Evolutionary conservation across 345 rosid species (phyloP), one percentile per base, ranked within the genome.

Genomic region (Cardiospermum halicacabum): DNA sequence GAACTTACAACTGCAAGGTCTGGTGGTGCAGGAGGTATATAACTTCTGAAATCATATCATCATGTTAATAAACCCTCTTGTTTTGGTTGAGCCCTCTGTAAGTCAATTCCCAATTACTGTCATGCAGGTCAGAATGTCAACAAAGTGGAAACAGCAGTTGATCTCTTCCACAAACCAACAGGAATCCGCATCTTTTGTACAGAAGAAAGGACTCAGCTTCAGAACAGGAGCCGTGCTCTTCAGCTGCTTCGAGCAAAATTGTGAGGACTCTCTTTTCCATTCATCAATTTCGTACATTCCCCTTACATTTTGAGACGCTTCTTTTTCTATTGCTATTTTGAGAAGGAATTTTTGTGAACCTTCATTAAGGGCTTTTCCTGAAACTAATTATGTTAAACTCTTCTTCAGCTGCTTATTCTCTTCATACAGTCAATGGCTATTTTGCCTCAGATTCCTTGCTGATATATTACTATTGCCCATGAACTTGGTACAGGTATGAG

Each of bases 101-200:
- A 56, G 15, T 61, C 51, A 47, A 32, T 42, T 69, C 56, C 65
- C 22, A 57, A 70, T 53, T 47, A 31, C 67, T 63, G 32, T 74
- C 36, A 21, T 80, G 72, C 95, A 93, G 99, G 97, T 37, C 96
- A 91, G 75, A 94, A 94, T 78, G 99, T 88, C 65, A 94, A 87
- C 84, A 90, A 90, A 82, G 99, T 94, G 59, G 99, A 94, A 84
- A 93, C 97, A 48, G 97, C 99, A 30, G 81, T 88, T 72, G 96
- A 94, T 85, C 88, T 94, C 70, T 37, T 91, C 75, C 92, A 94
- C 57, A 94, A 94, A 75, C 97, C 97, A 67, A 81, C 92, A 0
- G 97, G 99, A 67, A 91, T 94, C 55, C 92, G 97, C 73, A 90
- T 94, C 64, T 90, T 94, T 74, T 94, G 99, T 69, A 88, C 96